Evolutionary conservation across 23 red algal genomes (phyloP).

Genomic region (Gracilaria gracilis): DNA sequence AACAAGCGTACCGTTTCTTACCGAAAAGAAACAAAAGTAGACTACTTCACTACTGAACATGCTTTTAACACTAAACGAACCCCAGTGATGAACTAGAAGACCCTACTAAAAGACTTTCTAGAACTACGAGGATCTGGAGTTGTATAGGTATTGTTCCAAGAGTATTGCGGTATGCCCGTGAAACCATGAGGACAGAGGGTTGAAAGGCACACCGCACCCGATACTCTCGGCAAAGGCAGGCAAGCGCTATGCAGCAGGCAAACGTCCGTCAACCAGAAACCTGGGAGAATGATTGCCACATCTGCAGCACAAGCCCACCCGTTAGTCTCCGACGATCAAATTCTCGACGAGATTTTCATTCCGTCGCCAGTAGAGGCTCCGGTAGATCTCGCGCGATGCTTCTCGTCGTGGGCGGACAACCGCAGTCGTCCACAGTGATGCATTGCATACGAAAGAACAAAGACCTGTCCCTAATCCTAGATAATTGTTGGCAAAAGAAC

Average conservation of each 20-base stretch:
- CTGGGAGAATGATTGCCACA: constrained; percentile 37
- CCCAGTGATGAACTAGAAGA: too few relatives aligned
- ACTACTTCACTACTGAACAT: background rate
- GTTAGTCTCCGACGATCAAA: constrained; percentile 46
- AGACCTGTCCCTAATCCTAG: background rate
- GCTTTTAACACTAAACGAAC: constrained; percentile 35
- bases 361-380: constrained; percentile 23
- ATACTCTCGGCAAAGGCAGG: constrained; percentile 49
- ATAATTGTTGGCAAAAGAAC: background rate
- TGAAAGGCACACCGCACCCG: constrained; percentile 42
- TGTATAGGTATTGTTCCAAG: constrained; percentile 16
- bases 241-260: background rate
- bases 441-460: background rate
- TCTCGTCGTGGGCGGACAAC: constrained; percentile 18
- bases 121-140: too few relatives aligned
- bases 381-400: constrained; percentile 47
- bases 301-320: background rate
- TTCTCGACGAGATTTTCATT: constrained; percentile 49
- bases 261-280: constrained; percentile 28
- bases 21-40: background rate
- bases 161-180: constrained; percentile 37
- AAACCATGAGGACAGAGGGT: constrained; percentile 50
- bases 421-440: background rate
- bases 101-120: background rate
- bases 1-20: background rate